These are phyloP conservation scores for Lasiodiplodia theobromae DNA, from an alignment of 2,329 filamentous ascomycete species.

Conservation along the genomic window DNA sequence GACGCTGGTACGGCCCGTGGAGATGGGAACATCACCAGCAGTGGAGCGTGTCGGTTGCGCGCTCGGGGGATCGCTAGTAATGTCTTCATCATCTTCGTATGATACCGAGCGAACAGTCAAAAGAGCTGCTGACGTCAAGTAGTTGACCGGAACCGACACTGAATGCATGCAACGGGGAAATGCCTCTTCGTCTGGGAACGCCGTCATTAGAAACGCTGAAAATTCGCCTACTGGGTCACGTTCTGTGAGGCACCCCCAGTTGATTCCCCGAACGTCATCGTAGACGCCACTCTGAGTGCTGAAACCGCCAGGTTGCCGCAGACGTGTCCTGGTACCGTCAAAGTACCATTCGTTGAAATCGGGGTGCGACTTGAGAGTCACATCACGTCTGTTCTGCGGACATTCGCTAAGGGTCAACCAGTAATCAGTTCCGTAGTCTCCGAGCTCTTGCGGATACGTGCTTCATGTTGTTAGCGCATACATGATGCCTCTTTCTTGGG, in stretches of 20 bases:
- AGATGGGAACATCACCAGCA: not conserved
- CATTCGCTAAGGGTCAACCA: conserved; percentile 2
- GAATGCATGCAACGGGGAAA: conserved; percentile 3
- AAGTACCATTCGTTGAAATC: conserved; percentile 5
- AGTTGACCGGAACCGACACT: not conserved
- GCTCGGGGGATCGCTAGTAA: not conserved
- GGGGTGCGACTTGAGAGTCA: conserved; percentile 3
- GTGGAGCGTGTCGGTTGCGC: not conserved
- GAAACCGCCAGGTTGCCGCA: not conserved
- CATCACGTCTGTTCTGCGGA: conserved; percentile 1
- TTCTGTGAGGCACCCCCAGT: conserved; percentile 2
- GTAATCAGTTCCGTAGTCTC: conserved; percentile 2
- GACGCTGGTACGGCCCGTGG: not conserved
- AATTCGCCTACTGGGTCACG: not conserved
- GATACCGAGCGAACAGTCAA: not conserved
- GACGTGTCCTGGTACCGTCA: not conserved
- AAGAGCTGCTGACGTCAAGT: not conserved
- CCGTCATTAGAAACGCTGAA: not conserved
- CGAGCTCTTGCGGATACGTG: not conserved
- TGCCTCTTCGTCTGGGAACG: not conserved
- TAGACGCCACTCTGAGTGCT: conserved; percentile 5
- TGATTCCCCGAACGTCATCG: conserved; percentile 3
- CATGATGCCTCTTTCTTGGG: not conserved
- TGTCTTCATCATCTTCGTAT: not conserved
- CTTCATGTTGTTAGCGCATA: not conserved